These are phyloP conservation scores for Elaeis oleifera DNA, from an alignment of 202 grass and related monocot genomes.

Conservation along the genomic window DNA sequence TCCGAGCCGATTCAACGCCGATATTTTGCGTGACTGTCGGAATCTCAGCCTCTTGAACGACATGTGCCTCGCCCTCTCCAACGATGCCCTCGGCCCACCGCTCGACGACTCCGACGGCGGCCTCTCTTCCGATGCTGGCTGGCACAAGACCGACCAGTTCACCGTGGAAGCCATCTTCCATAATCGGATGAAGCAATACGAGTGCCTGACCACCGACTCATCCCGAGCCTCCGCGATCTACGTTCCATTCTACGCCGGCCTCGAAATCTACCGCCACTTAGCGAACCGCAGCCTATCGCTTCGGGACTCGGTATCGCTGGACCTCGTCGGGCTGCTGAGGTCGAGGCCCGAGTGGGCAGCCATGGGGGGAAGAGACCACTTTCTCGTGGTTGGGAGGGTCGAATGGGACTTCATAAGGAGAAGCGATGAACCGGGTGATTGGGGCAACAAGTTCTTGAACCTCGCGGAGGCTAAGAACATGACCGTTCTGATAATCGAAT, in stretches of 20 bases:
- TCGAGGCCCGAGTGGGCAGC: conserved; percentile 16
- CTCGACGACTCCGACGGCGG: not conserved
- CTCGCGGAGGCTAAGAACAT: conserved; percentile 14
- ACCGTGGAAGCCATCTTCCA: conserved; percentile 26
- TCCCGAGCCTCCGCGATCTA: conserved; percentile 14
- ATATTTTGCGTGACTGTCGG: conserved; percentile 5
- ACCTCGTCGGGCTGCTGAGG: conserved; percentile 9
- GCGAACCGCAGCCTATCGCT: conserved; percentile 2
- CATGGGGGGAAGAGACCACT: conserved; percentile 19
- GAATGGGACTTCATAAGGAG: conserved; percentile 13
- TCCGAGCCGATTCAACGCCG: conserved; percentile 12
- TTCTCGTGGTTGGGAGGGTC: conserved; percentile 17
- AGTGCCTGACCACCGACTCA: conserved; percentile 15
- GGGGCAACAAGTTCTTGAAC: conserved; percentile 20
- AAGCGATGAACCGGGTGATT: not conserved
- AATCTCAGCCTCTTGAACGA: not conserved
- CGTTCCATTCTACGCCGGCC: conserved; percentile 25
- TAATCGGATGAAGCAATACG: conserved; percentile 27
- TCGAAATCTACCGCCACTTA: conserved; percentile 19
- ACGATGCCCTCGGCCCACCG: not conserved
- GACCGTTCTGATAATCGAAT: conserved; percentile 16
- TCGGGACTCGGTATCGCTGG: conserved; percentile 5
- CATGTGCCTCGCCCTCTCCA: conserved; percentile 2
- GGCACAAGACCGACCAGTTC: conserved; percentile 26
- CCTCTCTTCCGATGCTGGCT: not conserved